Conservation (phyloP, 2,329 filamentous ascomycete genomes). For the Truncatella angustata region DNA sequence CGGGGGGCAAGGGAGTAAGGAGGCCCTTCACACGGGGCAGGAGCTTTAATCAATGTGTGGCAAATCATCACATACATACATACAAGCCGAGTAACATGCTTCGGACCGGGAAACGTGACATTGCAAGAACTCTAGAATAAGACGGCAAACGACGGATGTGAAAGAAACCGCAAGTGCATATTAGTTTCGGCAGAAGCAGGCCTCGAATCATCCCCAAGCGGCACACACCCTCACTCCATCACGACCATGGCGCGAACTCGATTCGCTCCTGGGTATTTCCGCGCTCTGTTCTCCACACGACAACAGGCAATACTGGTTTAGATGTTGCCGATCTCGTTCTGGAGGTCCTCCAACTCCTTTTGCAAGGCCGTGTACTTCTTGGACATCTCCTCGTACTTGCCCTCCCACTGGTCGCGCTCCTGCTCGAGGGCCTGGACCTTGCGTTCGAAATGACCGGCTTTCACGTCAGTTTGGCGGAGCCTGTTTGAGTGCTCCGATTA, state of each 20-base stretch:
- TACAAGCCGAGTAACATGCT: neutral
- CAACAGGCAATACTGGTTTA: slow-evolving; percentile 37
- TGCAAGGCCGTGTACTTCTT: slow-evolving; percentile 82
- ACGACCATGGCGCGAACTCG: neutral
- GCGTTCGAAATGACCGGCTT: slow-evolving; percentile 98
- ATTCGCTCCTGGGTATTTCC: neutral
- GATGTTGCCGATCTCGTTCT: slow-evolving; percentile 89
- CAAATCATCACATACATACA: too few species aligned
- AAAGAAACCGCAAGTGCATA: too few species aligned
- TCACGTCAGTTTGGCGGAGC: slow-evolving; percentile 98
- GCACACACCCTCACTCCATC: neutral
- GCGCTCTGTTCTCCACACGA: neutral
- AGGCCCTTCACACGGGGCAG: too few species aligned
- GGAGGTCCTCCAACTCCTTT: slow-evolving; percentile 90
- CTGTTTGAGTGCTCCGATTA: slow-evolving; percentile 44
- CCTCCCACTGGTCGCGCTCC: slow-evolving; percentile 90
- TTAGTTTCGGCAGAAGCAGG: neutral
- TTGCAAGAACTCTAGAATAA: neutral
- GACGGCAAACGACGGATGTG: neutral
- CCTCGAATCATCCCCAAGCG: slow-evolving; percentile 1
- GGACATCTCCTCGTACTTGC: slow-evolving; percentile 96
- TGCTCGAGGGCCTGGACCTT: slow-evolving; percentile 96
- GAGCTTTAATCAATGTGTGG: too few species aligned
- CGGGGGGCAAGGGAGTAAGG: too few species aligned
- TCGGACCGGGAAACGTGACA: neutral